Conservation (phyloP, 345 rosid species). For the Aurinia saxatilis region DNA sequence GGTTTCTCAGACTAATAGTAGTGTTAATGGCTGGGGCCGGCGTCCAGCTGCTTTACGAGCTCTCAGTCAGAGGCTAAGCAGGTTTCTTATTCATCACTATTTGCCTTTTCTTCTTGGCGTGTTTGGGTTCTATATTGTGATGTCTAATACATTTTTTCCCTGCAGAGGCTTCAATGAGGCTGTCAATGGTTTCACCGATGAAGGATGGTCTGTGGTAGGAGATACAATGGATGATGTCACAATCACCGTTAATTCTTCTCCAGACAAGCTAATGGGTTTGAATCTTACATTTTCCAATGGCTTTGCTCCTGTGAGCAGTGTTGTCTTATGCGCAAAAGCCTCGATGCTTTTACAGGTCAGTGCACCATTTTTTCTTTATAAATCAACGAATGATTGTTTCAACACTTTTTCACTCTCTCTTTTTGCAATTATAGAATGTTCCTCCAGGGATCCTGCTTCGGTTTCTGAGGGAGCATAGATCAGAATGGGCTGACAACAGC, state of each 20-base stretch:
- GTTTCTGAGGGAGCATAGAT: constrained; percentile 93
- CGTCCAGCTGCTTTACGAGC: constrained; percentile 94
- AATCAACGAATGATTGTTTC: constrained; percentile 3
- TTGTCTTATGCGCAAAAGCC: constrained; percentile 90
- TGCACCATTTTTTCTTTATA: background rate
- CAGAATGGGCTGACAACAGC: constrained; percentile 98
- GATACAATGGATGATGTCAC: constrained; percentile 98
- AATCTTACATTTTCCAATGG: constrained; percentile 81
- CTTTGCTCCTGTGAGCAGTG: constrained; percentile 71
- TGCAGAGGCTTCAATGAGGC: constrained; percentile 96
- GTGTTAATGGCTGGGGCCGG: constrained; percentile 83
- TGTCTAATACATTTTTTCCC: constrained; percentile 10
- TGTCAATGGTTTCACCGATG: constrained; percentile 89
- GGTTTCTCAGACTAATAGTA: constrained; percentile 69
- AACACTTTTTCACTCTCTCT: background rate
- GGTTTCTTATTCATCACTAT: constrained; percentile 33
- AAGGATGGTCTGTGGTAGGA: constrained; percentile 94
- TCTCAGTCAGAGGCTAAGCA: constrained; percentile 94
- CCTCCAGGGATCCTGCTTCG: constrained; percentile 97
- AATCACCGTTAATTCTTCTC: constrained; percentile 84
- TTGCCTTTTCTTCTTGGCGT: background rate
- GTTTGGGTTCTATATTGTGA: background rate
- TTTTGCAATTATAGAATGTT: constrained; percentile 53
- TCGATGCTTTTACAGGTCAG: constrained; percentile 98
- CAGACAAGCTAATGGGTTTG: constrained; percentile 89